Evolutionary conservation across 805 yeast species (phyloP), one percentile per base, ranked within the genome.

Genomic region (Metschnikowia continentalis): DNA sequence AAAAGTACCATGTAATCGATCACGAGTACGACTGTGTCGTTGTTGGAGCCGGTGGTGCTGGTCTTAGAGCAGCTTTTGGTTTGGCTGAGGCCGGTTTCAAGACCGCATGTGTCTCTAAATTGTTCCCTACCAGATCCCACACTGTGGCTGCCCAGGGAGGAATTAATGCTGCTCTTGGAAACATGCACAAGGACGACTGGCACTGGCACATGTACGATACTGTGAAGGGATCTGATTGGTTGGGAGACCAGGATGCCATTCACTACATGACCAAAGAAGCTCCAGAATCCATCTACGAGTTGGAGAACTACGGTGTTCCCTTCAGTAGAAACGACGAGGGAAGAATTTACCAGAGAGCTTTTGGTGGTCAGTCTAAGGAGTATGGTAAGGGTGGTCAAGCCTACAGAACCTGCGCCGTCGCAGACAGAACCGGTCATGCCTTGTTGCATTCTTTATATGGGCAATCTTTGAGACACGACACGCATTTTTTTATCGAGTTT

Each of bases 141-240:
- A 92, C 99, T 19, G 99, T 92, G 47, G 98, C 98, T 51, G 99
- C 99, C 47, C 99, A 92, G 75, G 99, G 99, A 75, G 99, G 99
- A 77, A 94, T 92, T 74, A 92, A 92, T 66, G 99, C 98, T 60
- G 99, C 99, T 32, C 80, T 92, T 59, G 99, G 98, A 61, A 92
- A 92, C 80, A 92, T 92, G 96, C 98, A 94, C 77, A 79, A 82
- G 61, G 99, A 92, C 72, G 91, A 91, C 77, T 92, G 99, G 99
- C 96, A 89, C 73, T 94, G 98, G 97, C 99, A 92, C 74, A 91
- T 92, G 97, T 92, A 94, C 75, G 99, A 92, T 69, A 92, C 99
- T 63, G 98, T 92, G 63, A 92, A 92, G 77, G 99, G 99, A 58
- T 90, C 97, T 8, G 99, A 92, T 76, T 92, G 99, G 99, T 83